Base-by-base conservation (phyloP, 371 early-diverging fungal species). In the Apophysomyces ossiformis region DNA sequence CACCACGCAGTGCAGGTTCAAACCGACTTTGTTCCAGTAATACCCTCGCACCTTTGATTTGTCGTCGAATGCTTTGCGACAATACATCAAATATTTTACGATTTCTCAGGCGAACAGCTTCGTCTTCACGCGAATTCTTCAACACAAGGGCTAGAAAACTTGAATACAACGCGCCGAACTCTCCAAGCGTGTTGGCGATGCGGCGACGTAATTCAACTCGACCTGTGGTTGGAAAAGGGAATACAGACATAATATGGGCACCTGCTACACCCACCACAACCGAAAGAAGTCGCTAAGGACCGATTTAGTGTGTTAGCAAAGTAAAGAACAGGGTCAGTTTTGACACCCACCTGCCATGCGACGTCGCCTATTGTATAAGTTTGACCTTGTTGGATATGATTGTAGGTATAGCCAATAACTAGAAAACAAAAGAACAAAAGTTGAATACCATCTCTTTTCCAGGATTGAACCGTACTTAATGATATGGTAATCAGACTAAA, bases 1-100 rank as follows among this genome's bases (percentile, higher is more conserved):
- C 58, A n/a, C 82, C 82, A 18, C 82, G 79, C 21, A 79, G 46
- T 1, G 82, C 73, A n/a, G 82, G 82, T 38, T 82, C 82, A 57
- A 79, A 82, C 8, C 79, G 73, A 45, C 79, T 79, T 63, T 82
- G 82, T 35, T 82, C 82, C 7, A 82, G 56, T 8, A 82, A 60
- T 1, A 77, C 76, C 6, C 78, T 73, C 18, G 70, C 75, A 38
- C 76, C 74, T 47, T 73, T 68, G 54, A 82, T 79, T 44, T 82
- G 82, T 9, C 69, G 65, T 5, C 76, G 76, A 12, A 82, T 78
- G 8, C 47, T 65, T 9, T 58, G 50, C 8, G 82, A 76, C 5
- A 82, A 66, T 7, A 66, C 39, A 0, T 68, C 68, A 57, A 82
- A 82, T n/a, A 79, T 61, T 45, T 79, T 76, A 4, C 71, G 66